Evolutionary conservation across 768 basidiomycete species (phyloP).

Genomic region (Mycena chlorophos): DNA sequence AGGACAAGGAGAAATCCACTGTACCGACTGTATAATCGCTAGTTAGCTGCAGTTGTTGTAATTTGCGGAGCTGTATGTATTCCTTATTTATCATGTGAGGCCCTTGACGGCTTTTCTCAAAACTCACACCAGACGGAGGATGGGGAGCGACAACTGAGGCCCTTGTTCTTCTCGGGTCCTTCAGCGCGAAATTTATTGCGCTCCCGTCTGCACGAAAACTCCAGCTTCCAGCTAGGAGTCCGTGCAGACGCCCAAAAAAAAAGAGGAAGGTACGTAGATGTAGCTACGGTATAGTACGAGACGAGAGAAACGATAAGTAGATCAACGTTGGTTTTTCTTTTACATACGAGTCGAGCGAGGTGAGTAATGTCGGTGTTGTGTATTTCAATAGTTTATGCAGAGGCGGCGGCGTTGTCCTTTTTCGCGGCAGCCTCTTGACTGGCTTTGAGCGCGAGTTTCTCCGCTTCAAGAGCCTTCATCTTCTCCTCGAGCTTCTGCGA

Average conservation of each 20-base stretch:
- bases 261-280: background rate
- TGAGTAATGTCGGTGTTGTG: background rate
- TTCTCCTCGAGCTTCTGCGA: conserved; percentile 51
- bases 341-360: background rate
- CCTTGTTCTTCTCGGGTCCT: conserved; percentile 1
- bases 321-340: background rate
- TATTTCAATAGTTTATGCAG: conserved; percentile 29
- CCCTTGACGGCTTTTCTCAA: too few relatives aligned
- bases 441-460: conserved; percentile 66
- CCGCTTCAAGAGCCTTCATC: conserved; percentile 68
- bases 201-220: conserved; percentile 1
- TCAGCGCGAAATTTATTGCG: background rate
- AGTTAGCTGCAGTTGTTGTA: too few relatives aligned
- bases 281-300: background rate
- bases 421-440: conserved; percentile 59
- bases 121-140: background rate
- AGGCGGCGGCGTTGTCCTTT: conserved; percentile 58
- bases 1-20: conserved; percentile 1
- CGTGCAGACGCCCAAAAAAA: background rate
- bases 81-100: too few relatives aligned
- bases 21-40: too few relatives aligned
- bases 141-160: background rate
- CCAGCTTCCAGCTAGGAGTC: too few relatives aligned
- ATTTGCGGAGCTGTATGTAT: too few relatives aligned
- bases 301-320: background rate